These are phyloP conservation scores for Alternaria burnsii DNA, from an alignment of 2,329 filamentous ascomycete genomes.

Conservation along the genomic window DNA sequence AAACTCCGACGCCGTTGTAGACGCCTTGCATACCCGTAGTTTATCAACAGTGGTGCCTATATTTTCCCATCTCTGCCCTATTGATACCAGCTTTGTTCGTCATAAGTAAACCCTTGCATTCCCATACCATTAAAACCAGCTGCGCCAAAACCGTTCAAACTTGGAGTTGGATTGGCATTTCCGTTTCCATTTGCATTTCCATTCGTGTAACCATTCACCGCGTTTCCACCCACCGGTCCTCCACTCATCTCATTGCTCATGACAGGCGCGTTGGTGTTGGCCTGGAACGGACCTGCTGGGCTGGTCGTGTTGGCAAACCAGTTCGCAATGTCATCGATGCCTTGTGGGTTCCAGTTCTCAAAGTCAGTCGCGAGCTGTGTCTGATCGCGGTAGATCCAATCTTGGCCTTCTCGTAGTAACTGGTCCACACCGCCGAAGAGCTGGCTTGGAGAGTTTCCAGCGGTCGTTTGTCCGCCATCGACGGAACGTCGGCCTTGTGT, in stretches of 20 bases:
- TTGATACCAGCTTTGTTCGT: conserved; percentile 39
- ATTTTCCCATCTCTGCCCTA: not conserved
- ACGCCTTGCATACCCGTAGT: not conserved
- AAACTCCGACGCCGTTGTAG: not conserved
- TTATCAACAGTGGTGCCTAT: not conserved
- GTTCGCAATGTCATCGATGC: conserved; percentile 41
- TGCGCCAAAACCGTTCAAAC: conserved; percentile 14
- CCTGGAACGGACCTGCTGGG: conserved; percentile 16
- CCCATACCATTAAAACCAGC: conserved; percentile 19
- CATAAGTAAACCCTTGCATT: conserved; percentile 34
- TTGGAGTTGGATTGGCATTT: conserved; percentile 8
- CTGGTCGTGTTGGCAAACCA: conserved; percentile 38
- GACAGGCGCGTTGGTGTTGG: conserved; percentile 1
- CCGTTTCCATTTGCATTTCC: conserved; percentile 6
- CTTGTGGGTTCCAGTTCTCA: conserved; percentile 64
- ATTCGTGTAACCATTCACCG: conserved; percentile 18
- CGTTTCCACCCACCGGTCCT: conserved; percentile 25
- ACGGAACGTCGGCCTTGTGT: conserved; percentile 37
- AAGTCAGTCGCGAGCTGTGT: conserved; percentile 67
- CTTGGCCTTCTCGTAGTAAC: conserved; percentile 68
- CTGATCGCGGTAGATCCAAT: conserved; percentile 70
- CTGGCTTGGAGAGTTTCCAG: conserved; percentile 56
- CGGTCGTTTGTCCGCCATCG: conserved; percentile 34
- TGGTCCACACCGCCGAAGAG: conserved; percentile 69
- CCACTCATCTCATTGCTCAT: conserved; percentile 25